A percentile compares a stretch with the other conserved stretches of the same genome.
Conservation (phyloP, 2,329 filamentous ascomycete genomes). For the Fusarium sp. region DNA sequence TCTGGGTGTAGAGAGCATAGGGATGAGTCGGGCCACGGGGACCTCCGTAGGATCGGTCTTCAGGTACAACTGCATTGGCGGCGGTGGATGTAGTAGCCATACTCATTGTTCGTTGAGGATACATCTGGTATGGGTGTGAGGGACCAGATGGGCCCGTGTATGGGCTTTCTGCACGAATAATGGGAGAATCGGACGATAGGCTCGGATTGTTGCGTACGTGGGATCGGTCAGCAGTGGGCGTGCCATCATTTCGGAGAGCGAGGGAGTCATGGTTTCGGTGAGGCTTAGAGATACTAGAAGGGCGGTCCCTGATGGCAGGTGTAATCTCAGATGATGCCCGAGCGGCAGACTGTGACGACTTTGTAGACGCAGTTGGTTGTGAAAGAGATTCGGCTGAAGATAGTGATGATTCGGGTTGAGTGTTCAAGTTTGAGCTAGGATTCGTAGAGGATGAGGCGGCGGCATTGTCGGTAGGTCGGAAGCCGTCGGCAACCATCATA, state of each 20-base stretch:
- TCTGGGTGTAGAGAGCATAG: constrained; percentile 89
- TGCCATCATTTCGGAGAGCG: constrained; percentile 67
- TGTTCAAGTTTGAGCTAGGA: constrained; percentile 44
- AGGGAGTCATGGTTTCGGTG: constrained; percentile 65
- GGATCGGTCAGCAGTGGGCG: constrained; percentile 29
- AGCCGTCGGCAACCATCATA: constrained; percentile 68
- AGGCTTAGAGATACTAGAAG: constrained; percentile 72
- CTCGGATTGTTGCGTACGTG: constrained; percentile 49
- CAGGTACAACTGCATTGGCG: constrained; percentile 60
- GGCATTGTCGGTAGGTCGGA: constrained; percentile 57
- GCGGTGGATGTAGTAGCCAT: constrained; percentile 80
- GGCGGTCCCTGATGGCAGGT: constrained; percentile 54
- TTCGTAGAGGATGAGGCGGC: constrained; percentile 12
- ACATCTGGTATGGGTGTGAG: constrained; percentile 89
- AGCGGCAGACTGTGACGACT: constrained; percentile 29
- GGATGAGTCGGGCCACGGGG: constrained; percentile 82
- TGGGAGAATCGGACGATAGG: constrained; percentile 56
- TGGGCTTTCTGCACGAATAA: constrained; percentile 69
- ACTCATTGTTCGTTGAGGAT: constrained; percentile 80
- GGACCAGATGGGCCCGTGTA: constrained; percentile 80
- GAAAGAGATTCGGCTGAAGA: constrained; percentile 36
- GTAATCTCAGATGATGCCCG: constrained; percentile 41
- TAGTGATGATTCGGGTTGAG: constrained; percentile 23
- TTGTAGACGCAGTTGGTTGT: constrained; percentile 13
- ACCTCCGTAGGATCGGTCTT: constrained; percentile 67